These are phyloP conservation scores for Gracilariopsis chorda DNA, from an alignment of 23 red algal genomes.

Conservation along the genomic window DNA sequence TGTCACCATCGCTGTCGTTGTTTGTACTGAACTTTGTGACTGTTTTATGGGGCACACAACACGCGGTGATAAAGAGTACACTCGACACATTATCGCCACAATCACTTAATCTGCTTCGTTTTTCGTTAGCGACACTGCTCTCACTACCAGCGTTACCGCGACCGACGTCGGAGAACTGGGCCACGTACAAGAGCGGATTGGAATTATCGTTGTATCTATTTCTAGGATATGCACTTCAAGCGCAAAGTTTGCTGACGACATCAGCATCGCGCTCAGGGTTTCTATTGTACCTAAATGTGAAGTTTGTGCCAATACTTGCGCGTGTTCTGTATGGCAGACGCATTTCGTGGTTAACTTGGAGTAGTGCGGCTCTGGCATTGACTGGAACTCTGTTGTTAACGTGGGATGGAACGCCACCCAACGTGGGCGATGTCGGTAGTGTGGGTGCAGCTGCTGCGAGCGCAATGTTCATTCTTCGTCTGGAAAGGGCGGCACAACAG, in stretches of 20 bases:
- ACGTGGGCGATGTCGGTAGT: conserved; percentile 69
- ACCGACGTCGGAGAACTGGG: neutral
- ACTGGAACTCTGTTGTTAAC: conserved; percentile 80
- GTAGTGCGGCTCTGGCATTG: conserved; percentile 72
- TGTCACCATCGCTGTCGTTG: conserved; percentile 10
- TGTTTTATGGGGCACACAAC: conserved; percentile 96
- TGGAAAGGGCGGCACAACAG: conserved; percentile 47
- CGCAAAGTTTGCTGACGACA: conserved; percentile 75
- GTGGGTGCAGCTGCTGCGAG: conserved; percentile 75
- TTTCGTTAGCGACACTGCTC: conserved; percentile 57
- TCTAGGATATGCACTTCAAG: conserved; percentile 86
- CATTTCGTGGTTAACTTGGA: conserved; percentile 66
- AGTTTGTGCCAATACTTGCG: conserved; percentile 88
- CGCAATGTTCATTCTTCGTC: conserved; percentile 93
- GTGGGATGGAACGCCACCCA: conserved; percentile 72
- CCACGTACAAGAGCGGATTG: conserved; percentile 21
- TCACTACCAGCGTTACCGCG: conserved; percentile 36
- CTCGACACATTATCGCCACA: conserved; percentile 52
- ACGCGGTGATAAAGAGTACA: conserved; percentile 84
- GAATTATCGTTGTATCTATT: conserved; percentile 89
- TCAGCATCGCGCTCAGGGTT: conserved; percentile 85
- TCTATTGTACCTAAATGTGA: conserved; percentile 97
- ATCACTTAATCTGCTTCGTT: conserved; percentile 66
- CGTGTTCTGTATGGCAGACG: conserved; percentile 70
- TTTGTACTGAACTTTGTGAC: conserved; percentile 77